phyloP scores from a whole-genome alignment of 192 early-diverging fungal genomes.

The Phlyctochytrium planicorne region DNA sequence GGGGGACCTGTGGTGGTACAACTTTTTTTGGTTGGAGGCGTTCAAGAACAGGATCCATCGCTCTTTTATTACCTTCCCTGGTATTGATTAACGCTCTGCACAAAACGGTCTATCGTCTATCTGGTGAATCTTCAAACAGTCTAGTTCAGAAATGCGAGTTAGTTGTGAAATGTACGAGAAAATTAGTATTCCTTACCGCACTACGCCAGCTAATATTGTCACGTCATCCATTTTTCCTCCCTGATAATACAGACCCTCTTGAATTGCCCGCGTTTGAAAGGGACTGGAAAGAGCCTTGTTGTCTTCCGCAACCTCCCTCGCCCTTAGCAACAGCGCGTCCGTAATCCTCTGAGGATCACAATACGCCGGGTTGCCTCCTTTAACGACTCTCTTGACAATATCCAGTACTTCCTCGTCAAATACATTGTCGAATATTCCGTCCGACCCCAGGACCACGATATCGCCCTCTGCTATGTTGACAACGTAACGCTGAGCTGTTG shows the following conservation, averaged over 20 bases:
- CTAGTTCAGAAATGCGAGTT: no score
- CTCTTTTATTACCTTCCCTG: no score
- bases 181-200: no score
- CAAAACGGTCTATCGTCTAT: no score
- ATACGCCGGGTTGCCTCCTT: constrained; percentile 17
- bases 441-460: constrained; percentile 89
- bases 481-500: constrained; percentile 78
- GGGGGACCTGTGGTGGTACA: no score
- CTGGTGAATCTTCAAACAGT: no score
- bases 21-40: no score
- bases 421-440: constrained; percentile 97
- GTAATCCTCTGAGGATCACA: constrained; percentile 76
- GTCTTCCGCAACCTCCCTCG: constrained; percentile 80
- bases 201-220: constrained; percentile 84
- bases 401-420: constrained; percentile 98
- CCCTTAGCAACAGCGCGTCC: constrained; percentile 74
- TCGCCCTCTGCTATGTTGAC: constrained; percentile 90
- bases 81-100: no score
- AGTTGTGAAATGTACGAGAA: no score
- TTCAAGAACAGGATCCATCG: no score
- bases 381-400: constrained; percentile 51
- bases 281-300: constrained; percentile 69
- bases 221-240: constrained; percentile 97
- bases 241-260: constrained; percentile 90
- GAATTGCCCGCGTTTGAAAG: constrained; percentile 89